Evolutionary conservation across 768 basidiomycete genomes (phyloP), one percentile per base, ranked within the genome.

Genomic region (Boletus insuetus): DNA sequence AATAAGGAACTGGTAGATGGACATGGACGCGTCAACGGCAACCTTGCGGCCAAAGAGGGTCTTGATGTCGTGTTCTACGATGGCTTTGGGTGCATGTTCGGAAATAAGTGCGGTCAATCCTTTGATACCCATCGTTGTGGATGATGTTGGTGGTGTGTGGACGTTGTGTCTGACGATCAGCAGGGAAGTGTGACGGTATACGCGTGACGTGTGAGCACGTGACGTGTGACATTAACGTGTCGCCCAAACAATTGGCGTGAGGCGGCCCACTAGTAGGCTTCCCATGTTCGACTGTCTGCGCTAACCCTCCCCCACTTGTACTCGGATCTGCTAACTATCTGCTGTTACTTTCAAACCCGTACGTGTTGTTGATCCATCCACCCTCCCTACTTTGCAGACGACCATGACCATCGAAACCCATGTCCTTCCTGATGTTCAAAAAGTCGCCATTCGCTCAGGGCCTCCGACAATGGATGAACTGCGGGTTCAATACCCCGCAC

Each of bases 41-140:
- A 98, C 94, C 77, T 98, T 98, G 64, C 97, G 86, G 2, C 97
- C 96, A 62, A 99, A 98, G 42, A 99, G 85, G 24, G 92, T 94
- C 76, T 97, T 96, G 53, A 98, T 98, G 38, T 96, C 92, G 68
- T 95, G 92, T 63, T 95, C 93, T 71, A 70, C 82, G 64, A 97
- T 93, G 10, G 90, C 78, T 48, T 79, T 83, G 1, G 97, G 97
- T 7, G 97, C 93, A 73, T 96, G 85, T 67, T 98, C 89, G 9
- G 85, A 86, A 57, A 99, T 79, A 20, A 99, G 80, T 11, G 82
- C 88, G 13, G 95, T 98, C 32, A 99, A 80, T 24, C 97, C 94
- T 75, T 97, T 97, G 77, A 97, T 96, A 77, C 94, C 94, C 91
- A 92, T 94, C 6, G 43, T 50, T 37, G 45, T 29, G 49, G 16